Conservation (phyloP, 805 yeast genomes). For the Metschnikowia orientalis region DNA sequence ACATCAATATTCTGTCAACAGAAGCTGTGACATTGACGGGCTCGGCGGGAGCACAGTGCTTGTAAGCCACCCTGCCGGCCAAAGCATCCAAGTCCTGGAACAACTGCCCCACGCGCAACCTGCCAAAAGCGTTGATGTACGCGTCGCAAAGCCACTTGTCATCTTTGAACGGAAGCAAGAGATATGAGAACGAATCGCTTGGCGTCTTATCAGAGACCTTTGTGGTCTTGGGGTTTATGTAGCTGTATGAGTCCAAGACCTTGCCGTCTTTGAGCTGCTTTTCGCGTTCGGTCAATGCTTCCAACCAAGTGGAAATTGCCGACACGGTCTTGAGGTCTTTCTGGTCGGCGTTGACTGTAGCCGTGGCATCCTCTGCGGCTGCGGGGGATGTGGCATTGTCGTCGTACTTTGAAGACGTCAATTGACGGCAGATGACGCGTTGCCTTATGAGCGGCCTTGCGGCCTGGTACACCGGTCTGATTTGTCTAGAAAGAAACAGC, state of each 20-base stretch:
- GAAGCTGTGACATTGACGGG: conserved; percentile 95
- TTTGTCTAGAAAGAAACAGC: no score
- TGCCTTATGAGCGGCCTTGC: background rate
- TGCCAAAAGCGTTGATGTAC: conserved; percentile 86
- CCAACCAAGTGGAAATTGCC: conserved; percentile 75
- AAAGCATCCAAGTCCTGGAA: conserved; percentile 92
- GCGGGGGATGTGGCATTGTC: conserved; percentile 48
- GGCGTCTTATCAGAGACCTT: conserved; percentile 70
- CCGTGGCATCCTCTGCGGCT: conserved; percentile 69
- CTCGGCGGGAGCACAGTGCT: conserved; percentile 91
- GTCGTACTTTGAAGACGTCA: conserved; percentile 6
- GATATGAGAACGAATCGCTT: conserved; percentile 67
- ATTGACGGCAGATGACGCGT: background rate
- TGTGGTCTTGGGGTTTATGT: conserved; percentile 67
- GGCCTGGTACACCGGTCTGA: background rate
- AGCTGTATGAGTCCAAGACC: conserved; percentile 63
- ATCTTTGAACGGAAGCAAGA: conserved; percentile 76
- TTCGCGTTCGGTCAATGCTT: conserved; percentile 71
- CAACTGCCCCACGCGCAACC: conserved; percentile 85
- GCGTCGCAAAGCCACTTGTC: conserved; percentile 81
- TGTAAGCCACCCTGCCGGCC: conserved; percentile 90
- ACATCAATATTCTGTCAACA: conserved; percentile 85
- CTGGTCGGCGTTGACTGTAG: conserved; percentile 63
- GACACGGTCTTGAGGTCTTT: conserved; percentile 45
- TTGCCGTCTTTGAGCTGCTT: conserved; percentile 71